phyloP scores from a whole-genome alignment of 1,284 basidiomycete species.

The Apiotrichum sp. region DNA sequence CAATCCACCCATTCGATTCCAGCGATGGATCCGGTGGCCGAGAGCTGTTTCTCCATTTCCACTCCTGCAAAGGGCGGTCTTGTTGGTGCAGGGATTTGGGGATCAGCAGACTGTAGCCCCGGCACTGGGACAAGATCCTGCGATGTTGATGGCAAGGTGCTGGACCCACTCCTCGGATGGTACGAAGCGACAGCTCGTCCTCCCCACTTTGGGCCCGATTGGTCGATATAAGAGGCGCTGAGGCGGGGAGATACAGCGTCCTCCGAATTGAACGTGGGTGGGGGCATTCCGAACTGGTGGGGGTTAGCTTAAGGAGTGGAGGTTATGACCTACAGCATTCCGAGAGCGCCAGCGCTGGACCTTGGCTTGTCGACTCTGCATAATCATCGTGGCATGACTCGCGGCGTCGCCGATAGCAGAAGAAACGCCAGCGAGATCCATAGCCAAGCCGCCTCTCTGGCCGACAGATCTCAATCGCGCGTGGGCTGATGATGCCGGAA shows the following conservation, averaged over 20 bases:
- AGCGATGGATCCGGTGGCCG: conserved; percentile 33
- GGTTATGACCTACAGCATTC: conserved; percentile 9
- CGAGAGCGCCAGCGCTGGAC: conserved; percentile 51
- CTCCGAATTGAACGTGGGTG: too few relatives aligned
- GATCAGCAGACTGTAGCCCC: background rate
- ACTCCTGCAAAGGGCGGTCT: background rate
- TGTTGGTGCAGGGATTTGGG: background rate
- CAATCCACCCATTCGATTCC: conserved; percentile 57
- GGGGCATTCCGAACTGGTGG: too few relatives aligned
- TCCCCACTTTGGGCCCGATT: background rate
- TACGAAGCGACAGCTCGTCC: background rate
- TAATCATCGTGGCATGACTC: conserved; percentile 52
- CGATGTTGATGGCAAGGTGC: background rate
- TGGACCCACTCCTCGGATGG: conserved; percentile 1
- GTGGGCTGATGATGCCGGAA: background rate
- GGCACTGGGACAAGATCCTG: background rate
- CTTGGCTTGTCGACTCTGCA: conserved; percentile 53
- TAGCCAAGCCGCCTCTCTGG: conserved; percentile 21
- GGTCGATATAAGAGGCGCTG: conserved; percentile 13
- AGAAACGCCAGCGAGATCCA: conserved; percentile 35
- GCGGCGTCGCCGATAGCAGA: conserved; percentile 48
- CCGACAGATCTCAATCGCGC: conserved; percentile 12
- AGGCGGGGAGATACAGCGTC: background rate
- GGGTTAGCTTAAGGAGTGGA: too few relatives aligned
- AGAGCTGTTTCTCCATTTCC: conserved; percentile 31